These are phyloP conservation scores for Litchi chinensis DNA, from an alignment of 345 rosid species.

Conservation along the genomic window DNA sequence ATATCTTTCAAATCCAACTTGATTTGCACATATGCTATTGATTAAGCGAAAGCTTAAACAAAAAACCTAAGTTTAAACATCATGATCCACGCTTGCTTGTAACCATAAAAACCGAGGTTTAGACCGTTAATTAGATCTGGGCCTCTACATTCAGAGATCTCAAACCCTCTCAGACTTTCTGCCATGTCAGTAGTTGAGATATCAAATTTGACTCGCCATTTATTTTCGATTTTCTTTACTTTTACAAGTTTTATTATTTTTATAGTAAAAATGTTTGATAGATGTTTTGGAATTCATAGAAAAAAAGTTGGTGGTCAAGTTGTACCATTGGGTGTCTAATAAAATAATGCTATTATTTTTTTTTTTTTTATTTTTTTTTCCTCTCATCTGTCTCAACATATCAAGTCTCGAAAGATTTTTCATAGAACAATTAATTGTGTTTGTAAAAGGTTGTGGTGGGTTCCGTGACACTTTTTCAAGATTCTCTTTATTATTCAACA, in stretches of 20 bases:
- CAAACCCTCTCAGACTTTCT: neutral
- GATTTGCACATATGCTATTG: neutral
- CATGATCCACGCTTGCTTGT: neutral
- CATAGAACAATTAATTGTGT: neutral
- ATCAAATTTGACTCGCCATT: neutral
- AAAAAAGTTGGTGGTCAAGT: too few relatives aligned
- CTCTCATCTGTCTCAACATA: too few relatives aligned
- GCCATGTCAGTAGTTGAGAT: neutral
- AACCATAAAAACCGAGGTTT: neutral
- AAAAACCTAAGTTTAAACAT: neutral
- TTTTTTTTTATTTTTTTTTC: too few relatives aligned
- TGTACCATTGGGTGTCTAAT: too few relatives aligned
- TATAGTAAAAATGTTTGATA: too few relatives aligned
- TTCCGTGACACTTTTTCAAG: neutral
- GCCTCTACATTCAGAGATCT: neutral
- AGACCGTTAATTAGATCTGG: neutral
- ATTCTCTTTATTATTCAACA: constrained; percentile 1
- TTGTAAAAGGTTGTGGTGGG: neutral
- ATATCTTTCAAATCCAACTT: neutral
- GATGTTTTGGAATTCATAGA: too few relatives aligned
- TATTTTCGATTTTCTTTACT: too few relatives aligned
- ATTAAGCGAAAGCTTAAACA: neutral
- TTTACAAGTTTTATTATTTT: too few relatives aligned
- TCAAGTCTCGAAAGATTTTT: too few relatives aligned
- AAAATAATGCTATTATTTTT: too few relatives aligned